Evolutionary conservation across 2,329 filamentous ascomycete species (phyloP), one percentile per base, ranked within the genome.

Genomic region (Xylaria sp.): DNA sequence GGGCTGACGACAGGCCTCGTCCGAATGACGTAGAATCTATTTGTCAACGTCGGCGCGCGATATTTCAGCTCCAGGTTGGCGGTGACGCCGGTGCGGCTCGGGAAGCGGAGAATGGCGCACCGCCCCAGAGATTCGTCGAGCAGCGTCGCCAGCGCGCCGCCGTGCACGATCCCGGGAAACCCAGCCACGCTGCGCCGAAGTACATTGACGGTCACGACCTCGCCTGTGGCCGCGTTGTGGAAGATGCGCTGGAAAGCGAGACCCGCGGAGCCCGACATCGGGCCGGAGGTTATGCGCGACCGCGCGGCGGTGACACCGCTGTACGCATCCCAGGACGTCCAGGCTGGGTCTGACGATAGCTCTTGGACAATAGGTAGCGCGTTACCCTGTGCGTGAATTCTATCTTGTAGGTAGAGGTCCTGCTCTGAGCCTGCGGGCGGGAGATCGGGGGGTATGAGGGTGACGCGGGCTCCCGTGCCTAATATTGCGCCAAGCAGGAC

Each of bases 111-210:
- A 58, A 87, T 78, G 11, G 85, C 86, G 63, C 86, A 87, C 45
- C 89, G 81, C n/a, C 87, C 87, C 64, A 92, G 80, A 54, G 83
- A 84, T 78, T 93, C 91, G 73, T 91, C 86, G 38, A 93, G 76
- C 3, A 91, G 75, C 0, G 88, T 92, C 7, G 88, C 89, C 51
- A 91, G 81, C 6, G 83, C 80, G 14, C 91, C 91, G 58, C 91
- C 91, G 77, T 94, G 91, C 54, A 87, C 86, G 42, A 91, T 80
- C 12, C 84, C 83, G 1, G 90, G 90, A 89, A 89, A 94, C 3
- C 91, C 90, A 50, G 83, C 80, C 19, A 89, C 1, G 80, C 84
- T n/a, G 80, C 75, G 6, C 91, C 91, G 57, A 93, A 82, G 79
- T 83, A 90, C 4, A 93, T 79, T n/a, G n/a, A 93, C 81, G 52